These are phyloP conservation scores for Eutrema heterophyllum DNA, from an alignment of 345 rosid species.

Conservation along the genomic window DNA sequence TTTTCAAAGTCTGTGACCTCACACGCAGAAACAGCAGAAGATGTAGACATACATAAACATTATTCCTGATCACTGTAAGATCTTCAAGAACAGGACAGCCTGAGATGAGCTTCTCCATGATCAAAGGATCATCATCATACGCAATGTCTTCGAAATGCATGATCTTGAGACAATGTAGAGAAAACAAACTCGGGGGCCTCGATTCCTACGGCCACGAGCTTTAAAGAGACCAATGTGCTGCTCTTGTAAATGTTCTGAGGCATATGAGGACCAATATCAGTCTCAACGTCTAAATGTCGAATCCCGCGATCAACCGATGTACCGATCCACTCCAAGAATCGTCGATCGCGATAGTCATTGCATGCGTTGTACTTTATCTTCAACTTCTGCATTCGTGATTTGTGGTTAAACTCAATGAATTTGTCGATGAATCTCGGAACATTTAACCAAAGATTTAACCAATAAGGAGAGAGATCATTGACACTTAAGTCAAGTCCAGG, in stretches of 20 bases:
- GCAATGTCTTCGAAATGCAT: not conserved
- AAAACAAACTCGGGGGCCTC: not conserved
- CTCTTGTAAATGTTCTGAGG: not conserved
- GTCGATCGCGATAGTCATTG: not conserved
- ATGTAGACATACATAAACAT: too few relatives aligned
- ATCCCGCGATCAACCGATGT: not conserved
- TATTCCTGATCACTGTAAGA: not conserved
- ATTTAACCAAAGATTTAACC: not conserved
- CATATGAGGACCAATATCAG: not conserved
- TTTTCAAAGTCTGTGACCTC: not conserved
- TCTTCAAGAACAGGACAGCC: slow-evolving; percentile 7
- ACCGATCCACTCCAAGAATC: not conserved
- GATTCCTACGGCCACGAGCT: not conserved
- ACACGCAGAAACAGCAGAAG: not conserved
- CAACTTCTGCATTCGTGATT: not conserved
- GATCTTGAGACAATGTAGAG: not conserved
- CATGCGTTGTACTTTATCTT: not conserved
- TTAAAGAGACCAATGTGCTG: slow-evolving; percentile 12
- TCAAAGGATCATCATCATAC: not conserved
- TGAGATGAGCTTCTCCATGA: not conserved
- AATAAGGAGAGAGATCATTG: not conserved
- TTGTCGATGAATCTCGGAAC: not conserved
- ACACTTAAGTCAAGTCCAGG: not conserved
- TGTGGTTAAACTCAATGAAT: not conserved
- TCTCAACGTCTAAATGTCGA: not conserved